These are phyloP conservation scores for Serendipita sp. DNA, from an alignment of 768 basidiomycete genomes.

Conservation along the genomic window DNA sequence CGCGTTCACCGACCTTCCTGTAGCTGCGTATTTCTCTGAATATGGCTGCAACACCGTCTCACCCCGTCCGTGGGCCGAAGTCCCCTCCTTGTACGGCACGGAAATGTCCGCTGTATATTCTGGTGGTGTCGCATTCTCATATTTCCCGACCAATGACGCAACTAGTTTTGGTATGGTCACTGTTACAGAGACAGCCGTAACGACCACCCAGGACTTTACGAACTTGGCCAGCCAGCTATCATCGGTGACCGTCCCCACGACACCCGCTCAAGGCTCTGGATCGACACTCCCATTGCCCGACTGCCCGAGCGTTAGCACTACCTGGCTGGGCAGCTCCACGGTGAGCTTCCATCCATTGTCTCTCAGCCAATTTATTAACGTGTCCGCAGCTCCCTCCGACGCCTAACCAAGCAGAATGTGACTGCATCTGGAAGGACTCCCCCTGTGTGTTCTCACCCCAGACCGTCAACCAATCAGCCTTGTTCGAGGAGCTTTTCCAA, in stretches of 20 bases:
- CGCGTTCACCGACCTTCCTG: constrained; percentile 35
- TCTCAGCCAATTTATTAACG: neutral
- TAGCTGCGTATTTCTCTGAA: constrained; percentile 82
- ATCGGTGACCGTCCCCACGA: constrained; percentile 34
- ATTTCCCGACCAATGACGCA: constrained; percentile 50
- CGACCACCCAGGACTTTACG: constrained; percentile 49
- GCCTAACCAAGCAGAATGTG: constrained; percentile 64
- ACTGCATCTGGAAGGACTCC: constrained; percentile 44
- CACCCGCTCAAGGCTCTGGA: constrained; percentile 42
- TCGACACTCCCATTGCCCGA: constrained; percentile 31
- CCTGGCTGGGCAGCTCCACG: constrained; percentile 44
- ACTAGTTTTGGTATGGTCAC: constrained; percentile 75
- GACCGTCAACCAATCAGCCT: constrained; percentile 40
- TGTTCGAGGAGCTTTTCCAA: constrained; percentile 46
- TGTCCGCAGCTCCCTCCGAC: constrained; percentile 50
- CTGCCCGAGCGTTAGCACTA: constrained; percentile 45
- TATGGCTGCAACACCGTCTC: constrained; percentile 52
- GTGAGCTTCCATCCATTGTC: neutral
- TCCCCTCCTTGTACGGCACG: constrained; percentile 48
- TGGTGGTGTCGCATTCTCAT: constrained; percentile 78
- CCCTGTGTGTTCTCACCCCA: constrained; percentile 61
- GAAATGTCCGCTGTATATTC: constrained; percentile 71
- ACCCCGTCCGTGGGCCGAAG: constrained; percentile 70
- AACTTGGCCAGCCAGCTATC: constrained; percentile 47
- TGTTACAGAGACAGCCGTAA: constrained; percentile 51